Base-by-base conservation (phyloP, 139 green algal species). In the Parachlorella kessleri region DNA sequence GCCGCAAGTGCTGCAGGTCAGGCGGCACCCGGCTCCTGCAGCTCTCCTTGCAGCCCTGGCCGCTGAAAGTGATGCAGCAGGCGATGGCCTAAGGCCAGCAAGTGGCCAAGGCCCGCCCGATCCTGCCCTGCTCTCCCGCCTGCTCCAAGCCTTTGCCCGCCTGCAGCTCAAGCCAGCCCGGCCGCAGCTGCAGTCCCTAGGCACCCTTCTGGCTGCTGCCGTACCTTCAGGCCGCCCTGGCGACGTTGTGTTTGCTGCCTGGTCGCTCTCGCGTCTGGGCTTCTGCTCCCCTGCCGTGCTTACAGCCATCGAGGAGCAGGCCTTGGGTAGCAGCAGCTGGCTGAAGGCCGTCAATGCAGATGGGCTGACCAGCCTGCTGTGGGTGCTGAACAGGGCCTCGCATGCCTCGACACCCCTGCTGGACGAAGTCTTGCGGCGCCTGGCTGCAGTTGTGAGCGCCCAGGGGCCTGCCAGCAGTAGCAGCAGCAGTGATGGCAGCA, bases 181-280 rank as follows among this genome's bases (percentile, higher is more conserved):
- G 48, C 48, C 14, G 48, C 14, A 14, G 48, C 48, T 59, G 48
- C 14, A 28, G 48, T 59, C 14, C 48, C 14, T 59, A 59, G 48
- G 48, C 21, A 59, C 14, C 48, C 14, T 18, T 28, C 21, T 59
- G 48, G 48, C 48, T 28, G 48, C 14, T 14, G 48, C 48, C 14
- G 48, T 81, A 40, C 40, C 39, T 21, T 39, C 65, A 6, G 40
- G 37, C 41, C 30, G n/a, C 5, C 40, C 75, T 2, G 10, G 33
- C 3, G 41, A 80, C 26, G 35, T 40, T 1, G 39, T 7, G 9
- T 24, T 23, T 26, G 64, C 64, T 23, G 65, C 48, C 21, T 73
- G 65, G 65, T 39, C 48, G 4, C 64, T 80, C n/a, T 73, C 75
- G 14, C n/a, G 35, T 24, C 75, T 80, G n/a, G 64, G 65, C 2